These are phyloP conservation scores for Purshia tridentata DNA, from an alignment of 306 rosid genomes.

Conservation along the genomic window DNA sequence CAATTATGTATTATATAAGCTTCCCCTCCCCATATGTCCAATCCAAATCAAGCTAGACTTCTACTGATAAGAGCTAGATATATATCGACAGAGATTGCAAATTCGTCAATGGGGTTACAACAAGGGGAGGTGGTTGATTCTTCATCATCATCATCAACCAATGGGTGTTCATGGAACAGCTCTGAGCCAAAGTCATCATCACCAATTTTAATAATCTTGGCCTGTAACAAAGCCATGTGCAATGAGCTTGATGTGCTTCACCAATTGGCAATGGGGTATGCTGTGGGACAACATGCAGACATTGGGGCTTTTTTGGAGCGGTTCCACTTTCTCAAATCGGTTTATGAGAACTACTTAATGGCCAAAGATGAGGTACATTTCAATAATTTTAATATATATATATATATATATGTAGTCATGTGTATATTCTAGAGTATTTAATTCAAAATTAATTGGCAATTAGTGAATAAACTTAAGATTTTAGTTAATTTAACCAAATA, in stretches of 20 bases:
- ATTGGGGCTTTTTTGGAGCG: not conserved
- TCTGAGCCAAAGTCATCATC: conserved; percentile 14
- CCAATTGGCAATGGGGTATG: not conserved
- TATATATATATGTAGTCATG: too few species aligned
- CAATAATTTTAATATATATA: too few species aligned
- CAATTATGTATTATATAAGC: not conserved
- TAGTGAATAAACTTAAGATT: too few species aligned
- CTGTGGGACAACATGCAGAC: not conserved
- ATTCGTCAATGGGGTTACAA: not conserved
- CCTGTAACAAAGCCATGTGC: conserved; percentile 17
- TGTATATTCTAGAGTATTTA: too few species aligned
- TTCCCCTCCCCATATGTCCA: not conserved
- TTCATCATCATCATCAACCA: not conserved
- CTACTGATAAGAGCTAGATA: too few species aligned
- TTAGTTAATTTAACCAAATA: too few species aligned
- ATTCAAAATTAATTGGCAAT: too few species aligned
- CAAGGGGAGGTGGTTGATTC: conserved; percentile 6
- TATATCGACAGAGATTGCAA: not conserved
- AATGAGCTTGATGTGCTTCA: conserved; percentile 22
- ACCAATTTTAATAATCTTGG: conserved; percentile 8
- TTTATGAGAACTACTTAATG: conserved; percentile 12
- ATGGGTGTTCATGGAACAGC: too few species aligned
- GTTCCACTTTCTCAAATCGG: not conserved
- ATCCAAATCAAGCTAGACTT: not conserved
- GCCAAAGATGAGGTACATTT: conserved; percentile 21